Percentiles rank a stretch among this genome's conserved stretches.
These are phyloP conservation scores for Pyrenochaeta sp. DNA, from an alignment of 2,329 filamentous ascomycete genomes.

Conservation along the genomic window DNA sequence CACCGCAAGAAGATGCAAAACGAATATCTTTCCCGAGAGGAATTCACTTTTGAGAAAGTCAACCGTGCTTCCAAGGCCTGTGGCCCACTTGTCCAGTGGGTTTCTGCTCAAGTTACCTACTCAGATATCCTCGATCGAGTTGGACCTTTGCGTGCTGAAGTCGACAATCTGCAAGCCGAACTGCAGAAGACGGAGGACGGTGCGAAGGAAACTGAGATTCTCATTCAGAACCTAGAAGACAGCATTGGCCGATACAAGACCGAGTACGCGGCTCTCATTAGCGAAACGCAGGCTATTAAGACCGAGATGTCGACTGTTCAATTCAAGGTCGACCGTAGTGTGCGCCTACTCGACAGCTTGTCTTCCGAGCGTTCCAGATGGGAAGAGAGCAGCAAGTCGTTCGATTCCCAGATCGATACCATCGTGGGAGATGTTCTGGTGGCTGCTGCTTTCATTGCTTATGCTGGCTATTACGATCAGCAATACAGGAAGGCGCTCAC, in stretches of 20 bases:
- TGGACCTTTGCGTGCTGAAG: constrained; percentile 90
- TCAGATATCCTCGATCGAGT: constrained; percentile 97
- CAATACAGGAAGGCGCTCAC: constrained; percentile 98
- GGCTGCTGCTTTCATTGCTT: constrained; percentile 96
- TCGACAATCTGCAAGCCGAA: constrained; percentile 84
- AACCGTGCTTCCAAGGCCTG: constrained; percentile 97
- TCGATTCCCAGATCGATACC: constrained; percentile 96
- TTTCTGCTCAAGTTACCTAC: constrained; percentile 94
- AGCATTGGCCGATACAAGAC: constrained; percentile 96
- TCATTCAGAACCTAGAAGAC: constrained; percentile 81
- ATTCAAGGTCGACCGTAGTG: constrained; percentile 97
- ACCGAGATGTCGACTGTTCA: constrained; percentile 94
- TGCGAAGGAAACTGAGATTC: constrained; percentile 89
- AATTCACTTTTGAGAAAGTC: constrained; percentile 96
- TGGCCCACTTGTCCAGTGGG: constrained; percentile 96
- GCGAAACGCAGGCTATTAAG: constrained; percentile 97
- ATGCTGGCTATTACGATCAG: constrained; percentile 96
- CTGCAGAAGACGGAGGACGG: constrained; percentile 92
- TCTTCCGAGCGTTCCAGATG: constrained; percentile 92
- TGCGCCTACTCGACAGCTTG: constrained; percentile 90
- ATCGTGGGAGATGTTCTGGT: constrained; percentile 95
- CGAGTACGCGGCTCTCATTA: constrained; percentile 94
- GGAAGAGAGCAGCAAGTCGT: constrained; percentile 97
- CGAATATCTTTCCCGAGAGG: constrained; percentile 89
- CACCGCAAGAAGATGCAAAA: constrained; percentile 89